Percentiles rank a stretch among this genome's conserved stretches.
Evolutionary conservation across 306 rosid genomes (phyloP).

Genomic region (Prosopis cineraria): DNA sequence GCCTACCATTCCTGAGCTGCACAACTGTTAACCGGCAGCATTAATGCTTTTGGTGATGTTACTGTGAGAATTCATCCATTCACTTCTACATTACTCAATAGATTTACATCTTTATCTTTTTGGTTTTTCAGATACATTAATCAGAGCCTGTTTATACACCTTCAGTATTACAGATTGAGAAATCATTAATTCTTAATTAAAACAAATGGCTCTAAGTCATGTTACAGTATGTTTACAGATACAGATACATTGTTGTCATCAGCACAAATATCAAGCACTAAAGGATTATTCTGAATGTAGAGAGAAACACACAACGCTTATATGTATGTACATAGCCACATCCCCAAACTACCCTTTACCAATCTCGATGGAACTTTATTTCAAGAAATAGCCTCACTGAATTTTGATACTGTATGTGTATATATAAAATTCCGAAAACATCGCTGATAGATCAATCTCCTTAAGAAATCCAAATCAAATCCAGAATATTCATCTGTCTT

Average conservation of each 20-base stretch:
- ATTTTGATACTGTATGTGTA: conserved; percentile 43
- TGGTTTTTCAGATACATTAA: not conserved
- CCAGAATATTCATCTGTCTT: conserved; percentile 37
- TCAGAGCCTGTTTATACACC: not conserved
- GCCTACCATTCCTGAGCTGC: too few species aligned
- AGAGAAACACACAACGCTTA: conserved; percentile 32
- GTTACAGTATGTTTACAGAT: not conserved
- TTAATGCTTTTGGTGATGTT: not conserved
- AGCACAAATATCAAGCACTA: not conserved
- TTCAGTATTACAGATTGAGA: too few species aligned
- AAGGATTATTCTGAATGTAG: conserved; percentile 31
- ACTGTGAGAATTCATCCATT: not conserved
- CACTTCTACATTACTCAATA: not conserved
- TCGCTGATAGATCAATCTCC: conserved; percentile 23
- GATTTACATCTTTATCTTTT: conserved; percentile 4
- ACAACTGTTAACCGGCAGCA: too few species aligned
- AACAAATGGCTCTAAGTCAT: not conserved
- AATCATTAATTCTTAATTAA: not conserved
- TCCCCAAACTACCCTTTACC: conserved; percentile 8
- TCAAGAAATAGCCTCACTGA: conserved; percentile 33
- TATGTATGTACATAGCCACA: conserved; percentile 36
- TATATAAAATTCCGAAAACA: conserved; percentile 30
- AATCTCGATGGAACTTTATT: conserved; percentile 36
- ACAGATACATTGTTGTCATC: not conserved
- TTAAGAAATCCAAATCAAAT: conserved; percentile 35